Percentiles rank a stretch among this genome's conserved stretches.
These are phyloP conservation scores for Inga leiocalycina DNA, from an alignment of 306 rosid species.

Conservation along the genomic window DNA sequence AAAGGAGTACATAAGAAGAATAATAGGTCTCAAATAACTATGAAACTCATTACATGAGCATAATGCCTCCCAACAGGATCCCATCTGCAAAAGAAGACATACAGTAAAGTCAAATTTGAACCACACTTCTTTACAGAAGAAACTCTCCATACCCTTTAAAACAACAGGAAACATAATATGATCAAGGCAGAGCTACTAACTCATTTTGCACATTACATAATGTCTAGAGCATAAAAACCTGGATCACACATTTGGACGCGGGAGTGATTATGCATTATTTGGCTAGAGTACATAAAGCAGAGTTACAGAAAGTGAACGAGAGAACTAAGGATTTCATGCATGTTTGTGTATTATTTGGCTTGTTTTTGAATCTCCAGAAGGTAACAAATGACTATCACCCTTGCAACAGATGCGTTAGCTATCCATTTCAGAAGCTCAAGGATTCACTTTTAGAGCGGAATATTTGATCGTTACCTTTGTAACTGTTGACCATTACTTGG, in stretches of 20 bases:
- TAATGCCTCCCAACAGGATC: slow-evolving; percentile 95
- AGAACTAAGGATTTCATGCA: no score
- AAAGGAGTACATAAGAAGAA: slow-evolving; percentile 85
- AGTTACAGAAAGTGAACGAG: no score
- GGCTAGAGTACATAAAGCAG: no score
- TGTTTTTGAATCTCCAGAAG: not conserved
- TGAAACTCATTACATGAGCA: slow-evolving; percentile 96
- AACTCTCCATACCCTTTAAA: slow-evolving; percentile 8
- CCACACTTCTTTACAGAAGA: slow-evolving; percentile 13
- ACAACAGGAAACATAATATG: slow-evolving; percentile 8
- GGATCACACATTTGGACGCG: not conserved
- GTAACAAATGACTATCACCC: no score
- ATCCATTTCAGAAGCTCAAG: no score
- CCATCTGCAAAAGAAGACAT: slow-evolving; percentile 71
- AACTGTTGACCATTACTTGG: no score
- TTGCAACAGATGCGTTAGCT: no score
- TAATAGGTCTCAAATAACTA: slow-evolving; percentile 73
- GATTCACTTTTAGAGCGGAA: no score
- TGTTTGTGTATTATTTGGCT: no score
- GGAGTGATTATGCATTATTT: not conserved
- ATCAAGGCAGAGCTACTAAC: not conserved
- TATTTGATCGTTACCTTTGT: no score
- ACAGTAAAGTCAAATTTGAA: slow-evolving; percentile 24
- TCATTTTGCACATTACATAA: not conserved
- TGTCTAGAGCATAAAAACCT: not conserved